Base-by-base conservation (phyloP, 2,329 filamentous ascomycete genomes). In the Arthroderma sp. region DNA sequence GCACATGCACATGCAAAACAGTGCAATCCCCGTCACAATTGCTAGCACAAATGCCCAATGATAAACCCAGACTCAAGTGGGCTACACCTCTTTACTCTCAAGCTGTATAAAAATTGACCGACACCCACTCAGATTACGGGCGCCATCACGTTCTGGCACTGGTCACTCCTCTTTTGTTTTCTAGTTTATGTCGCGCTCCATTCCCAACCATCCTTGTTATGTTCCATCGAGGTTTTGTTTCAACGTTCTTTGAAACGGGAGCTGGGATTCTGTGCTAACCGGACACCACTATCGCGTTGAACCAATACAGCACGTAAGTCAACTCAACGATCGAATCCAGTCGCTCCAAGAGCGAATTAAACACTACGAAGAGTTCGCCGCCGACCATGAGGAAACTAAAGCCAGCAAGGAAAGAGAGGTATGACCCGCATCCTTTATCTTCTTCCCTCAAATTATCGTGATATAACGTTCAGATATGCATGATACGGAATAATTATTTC, bases 301-400 rank as follows among this genome's bases (percentile, higher is more conserved):
- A 38, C 29, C 31, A 44, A 42, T 49, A 43, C 49, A 68, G 64
- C 63, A 67, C 47, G 67, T 67, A 39, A 59, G 65, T 40, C 58
- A 65, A 43, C 64, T 66, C 50, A 65, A 65, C 44, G 64, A 64
- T 45, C 57, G 64, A 41, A 66, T 66, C 53, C 65, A 66, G 38
- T 59, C 59, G 30, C 56, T 68, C 22, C 64, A 63, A 38, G 63
- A 66, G 39, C 61, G 63, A 36, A 61, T 66, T 48, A 62, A 58
- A 47, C 58, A 61, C 38, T 59, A 62, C 40, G 64, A 68, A 50
- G 61, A 66, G 36, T 56, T 59, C 38, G 49, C 59, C 11, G 57
- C 58, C 41, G 59, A 64, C 46, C 56, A 56, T 10, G 61, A 66
- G 30, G 58, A 59, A 45, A 58, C 62, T 44, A 57, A 56, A 8